Conservation (phyloP, 768 basidiomycete genomes). For the Multifurca ochricompacta region DNA sequence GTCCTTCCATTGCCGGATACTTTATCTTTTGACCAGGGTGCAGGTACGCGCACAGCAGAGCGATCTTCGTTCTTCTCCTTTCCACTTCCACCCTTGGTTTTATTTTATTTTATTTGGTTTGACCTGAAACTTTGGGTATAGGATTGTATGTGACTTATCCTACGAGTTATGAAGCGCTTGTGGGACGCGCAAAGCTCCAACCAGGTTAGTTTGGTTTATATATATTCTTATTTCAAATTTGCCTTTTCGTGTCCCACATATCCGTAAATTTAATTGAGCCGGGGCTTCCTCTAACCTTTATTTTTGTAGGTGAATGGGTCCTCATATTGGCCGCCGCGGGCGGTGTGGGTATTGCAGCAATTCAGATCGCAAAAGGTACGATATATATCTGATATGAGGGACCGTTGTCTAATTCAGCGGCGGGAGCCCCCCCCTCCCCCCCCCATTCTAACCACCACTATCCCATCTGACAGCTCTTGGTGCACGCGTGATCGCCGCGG, state of each 20-base stretch:
- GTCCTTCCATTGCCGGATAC: constrained; percentile 64
- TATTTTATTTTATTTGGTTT: too few relatives aligned
- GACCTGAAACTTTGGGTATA: too few relatives aligned
- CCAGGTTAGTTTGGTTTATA: constrained; percentile 47
- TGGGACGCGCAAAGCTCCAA: constrained; percentile 74
- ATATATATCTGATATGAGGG: too few relatives aligned
- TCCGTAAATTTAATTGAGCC: too few relatives aligned
- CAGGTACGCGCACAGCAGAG: too few relatives aligned
- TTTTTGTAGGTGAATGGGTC: constrained; percentile 68
- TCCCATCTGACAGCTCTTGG: constrained; percentile 80
- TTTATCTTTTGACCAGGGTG: constrained; percentile 78
- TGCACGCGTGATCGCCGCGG: constrained; percentile 89
- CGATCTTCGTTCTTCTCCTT: constrained; percentile 12
- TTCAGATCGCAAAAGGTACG: constrained; percentile 86
- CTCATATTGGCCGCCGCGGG: constrained; percentile 93
- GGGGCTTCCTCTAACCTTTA: too few relatives aligned
- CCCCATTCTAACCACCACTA: too few relatives aligned
- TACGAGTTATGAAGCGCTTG: constrained; percentile 86
- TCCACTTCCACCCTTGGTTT: too few relatives aligned
- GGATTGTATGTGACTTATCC: constrained; percentile 83
- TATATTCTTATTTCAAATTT: too few relatives aligned
- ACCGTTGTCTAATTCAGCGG: too few relatives aligned
- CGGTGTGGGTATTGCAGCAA: constrained; percentile 85
- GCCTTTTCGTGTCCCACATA: too few relatives aligned
- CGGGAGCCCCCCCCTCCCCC: too few relatives aligned